phyloP scores from a whole-genome alignment of 2,329 filamentous ascomycete genomes.

The Colletotrichum lupini region DNA sequence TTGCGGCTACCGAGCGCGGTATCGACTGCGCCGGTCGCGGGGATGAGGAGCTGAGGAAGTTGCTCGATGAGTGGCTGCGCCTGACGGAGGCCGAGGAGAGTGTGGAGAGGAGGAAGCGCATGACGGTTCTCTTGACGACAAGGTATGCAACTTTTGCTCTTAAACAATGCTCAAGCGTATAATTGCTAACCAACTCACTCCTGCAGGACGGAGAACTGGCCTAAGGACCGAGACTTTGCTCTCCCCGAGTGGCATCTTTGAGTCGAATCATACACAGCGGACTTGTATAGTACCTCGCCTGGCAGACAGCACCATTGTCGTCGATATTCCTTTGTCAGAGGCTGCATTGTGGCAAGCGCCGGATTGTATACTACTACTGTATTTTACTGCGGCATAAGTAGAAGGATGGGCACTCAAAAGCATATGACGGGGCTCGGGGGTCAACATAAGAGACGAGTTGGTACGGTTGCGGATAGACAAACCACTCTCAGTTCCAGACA shows the following conservation, averaged over 20 bases:
- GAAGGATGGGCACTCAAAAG: constrained; percentile 21
- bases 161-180: neutral
- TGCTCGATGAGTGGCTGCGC: constrained; percentile 61
- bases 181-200: constrained; percentile 21
- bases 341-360: constrained; percentile 4
- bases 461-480: constrained; percentile 14
- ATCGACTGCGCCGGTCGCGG: constrained; percentile 67
- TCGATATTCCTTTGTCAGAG: neutral
- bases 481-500: constrained; percentile 9
- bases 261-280: neutral
- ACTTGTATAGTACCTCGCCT: constrained; percentile 16
- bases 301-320: neutral
- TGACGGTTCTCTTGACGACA: constrained; percentile 53
- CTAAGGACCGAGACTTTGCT: constrained; percentile 51
- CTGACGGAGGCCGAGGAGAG: constrained; percentile 52
- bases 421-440: constrained; percentile 2
- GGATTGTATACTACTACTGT: constrained; percentile 20
- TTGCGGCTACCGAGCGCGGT: constrained; percentile 79
- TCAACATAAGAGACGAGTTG: neutral
- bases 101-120: constrained; percentile 50
- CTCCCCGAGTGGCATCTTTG: constrained; percentile 55
- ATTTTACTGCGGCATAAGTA: constrained; percentile 18
- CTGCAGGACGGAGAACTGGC: constrained; percentile 52
- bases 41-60: constrained; percentile 64
- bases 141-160: constrained; percentile 45